Base-by-base conservation (phyloP, 2,329 filamentous ascomycete genomes). In the Monosporascus sp. region DNA sequence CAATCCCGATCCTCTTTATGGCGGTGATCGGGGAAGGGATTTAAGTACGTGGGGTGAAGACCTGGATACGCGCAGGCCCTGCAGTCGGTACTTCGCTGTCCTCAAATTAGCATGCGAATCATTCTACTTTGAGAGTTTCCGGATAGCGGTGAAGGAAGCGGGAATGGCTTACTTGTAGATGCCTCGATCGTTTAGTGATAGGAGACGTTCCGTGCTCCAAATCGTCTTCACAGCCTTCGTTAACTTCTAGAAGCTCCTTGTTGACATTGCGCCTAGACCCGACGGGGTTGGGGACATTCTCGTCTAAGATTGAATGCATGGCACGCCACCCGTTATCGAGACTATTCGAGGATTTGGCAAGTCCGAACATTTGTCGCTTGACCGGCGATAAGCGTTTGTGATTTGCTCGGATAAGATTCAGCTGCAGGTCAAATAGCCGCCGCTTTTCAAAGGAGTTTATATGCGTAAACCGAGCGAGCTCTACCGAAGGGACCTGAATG, bases 1-100 rank as follows among this genome's bases (percentile, higher is more conserved):
- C 63, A 65, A 8, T 64, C 54, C 6, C 50, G 35, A 35, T 64
- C 56, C n/a, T 48, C 54, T 6, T 49, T 27, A 17, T 67, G 65
- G 7, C 54, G 48, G 38, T 67, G 62, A 5, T 37, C 31, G 15
- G 63, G 62, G 6, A 25, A 35, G 1, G 51, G 57, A 44, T 63
- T 53, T 20, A 44, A 53, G 37, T 4, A 51, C 3, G 64, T 63
- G 11, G 63, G 63, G 1, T 54, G 48, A 5, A 65, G 52, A 18
- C 43, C 58, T 1, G 56, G 24, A 20, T 57, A 60, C 49, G 7
- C 54, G 35, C 64, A 65, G 18, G 11, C 3, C 22, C 24, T 25
- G 43, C 24, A 46, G 17, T 17, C 25, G 14, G 11, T n/a, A 31
- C 22, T 46, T 17, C 3, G 43, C 43, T 46, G 31, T 35, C 4